Base-by-base conservation (phyloP, 179 eudicot species). In the Nepenthes alata region DNA sequence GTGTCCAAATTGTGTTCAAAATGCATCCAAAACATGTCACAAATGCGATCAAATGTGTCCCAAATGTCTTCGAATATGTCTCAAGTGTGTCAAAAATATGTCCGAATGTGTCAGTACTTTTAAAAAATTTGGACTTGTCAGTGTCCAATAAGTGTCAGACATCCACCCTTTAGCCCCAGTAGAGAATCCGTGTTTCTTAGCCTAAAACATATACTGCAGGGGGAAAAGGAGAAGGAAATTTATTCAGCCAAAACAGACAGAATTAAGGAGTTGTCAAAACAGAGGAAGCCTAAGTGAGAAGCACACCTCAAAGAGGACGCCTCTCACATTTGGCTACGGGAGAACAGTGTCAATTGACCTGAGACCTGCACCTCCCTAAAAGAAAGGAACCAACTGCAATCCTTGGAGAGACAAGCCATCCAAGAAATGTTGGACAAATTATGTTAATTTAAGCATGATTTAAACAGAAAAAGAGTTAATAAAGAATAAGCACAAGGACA, bases 241-340 rank as follows among this genome's bases (percentile, higher is more conserved):
- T 25, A 11, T 50, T 11, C n/a, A 13, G n/a, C 15, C 53, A 7
- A 67, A 70, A 12, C 67, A 35, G 36, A 62, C 34, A 36, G 35
- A 50, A 53, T 38, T 14, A 15, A 68, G 60, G 53, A 70, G 66
- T 44, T 47, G 25, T 60, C 47, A 62, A 57, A 51, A 55, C 65
- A 63, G 9, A 75, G 66, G 47, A 68, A 78, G 78, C 85, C 82
- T 63, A 72, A 74, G 78, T 80, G 84, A 83, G 93, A 85, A 85
- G 88, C 88, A 77, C 78, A 85, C 80, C 87, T 79, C 81, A 69
- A 63, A 76, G 85, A 85, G 89, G 86, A 81, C 70, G 74, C 85
- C 84, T 85, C 80, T 77, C 89, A 83, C 75, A 77, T 73, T 80
- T 66, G 74, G 86, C 1, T 72, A 76, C 68, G 73, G 73, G 79